Evolutionary conservation across 2,329 filamentous ascomycete genomes (phyloP), one percentile per base, ranked within the genome.

Genomic region (Aspergillus jensenii): DNA sequence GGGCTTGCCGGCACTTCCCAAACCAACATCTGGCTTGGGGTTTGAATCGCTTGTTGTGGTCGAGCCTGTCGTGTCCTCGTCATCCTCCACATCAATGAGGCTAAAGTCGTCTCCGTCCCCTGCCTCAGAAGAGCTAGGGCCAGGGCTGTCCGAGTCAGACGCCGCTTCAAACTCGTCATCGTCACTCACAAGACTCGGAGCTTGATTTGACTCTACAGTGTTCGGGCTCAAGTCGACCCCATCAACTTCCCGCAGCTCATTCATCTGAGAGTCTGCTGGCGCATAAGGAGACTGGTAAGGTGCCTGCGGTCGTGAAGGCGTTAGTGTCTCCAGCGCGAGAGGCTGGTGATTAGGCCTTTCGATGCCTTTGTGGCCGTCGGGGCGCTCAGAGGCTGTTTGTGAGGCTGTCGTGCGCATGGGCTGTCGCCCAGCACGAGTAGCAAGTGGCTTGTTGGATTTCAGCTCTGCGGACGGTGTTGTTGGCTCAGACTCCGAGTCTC

Each of bases 131-230:
- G 78, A 78, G 48, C 72, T 74, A 1, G 77, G 73, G 14, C 71
- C 73, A 25, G 85, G 85, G 4, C 85, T 87, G 44, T 81, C 79
- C 1, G 85, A 88, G 46, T 89, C 86, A 1, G 87, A 90, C 55
- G 88, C 75, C 14, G 69, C 87, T 64, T 90, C 89, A 67, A 89
- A 90, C 70, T 91, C 89, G 65, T 89, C 88, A 68, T 91, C 89
- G 73, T 93, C 90, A 74, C 89, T 91, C 68, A 92, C 89, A 49
- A 93, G 81, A 66, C 88, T 91, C 21, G 90, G 90, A 8, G 90
- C 89, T 64, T 90, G 90, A 73, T 91, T 91, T 71, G 88, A 89
- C 51, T 87, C 81, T 45, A 87, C 76, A 0, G 87, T 89, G 66
- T 86, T 86, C 5, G 89, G 89, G 66, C 87, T 90, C 57, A 90